A percentile compares a stretch with the other conserved stretches of the same genome.
These are phyloP conservation scores for Coemansia sp. DNA, from an alignment of 192 early-diverging fungal genomes.

Conservation along the genomic window DNA sequence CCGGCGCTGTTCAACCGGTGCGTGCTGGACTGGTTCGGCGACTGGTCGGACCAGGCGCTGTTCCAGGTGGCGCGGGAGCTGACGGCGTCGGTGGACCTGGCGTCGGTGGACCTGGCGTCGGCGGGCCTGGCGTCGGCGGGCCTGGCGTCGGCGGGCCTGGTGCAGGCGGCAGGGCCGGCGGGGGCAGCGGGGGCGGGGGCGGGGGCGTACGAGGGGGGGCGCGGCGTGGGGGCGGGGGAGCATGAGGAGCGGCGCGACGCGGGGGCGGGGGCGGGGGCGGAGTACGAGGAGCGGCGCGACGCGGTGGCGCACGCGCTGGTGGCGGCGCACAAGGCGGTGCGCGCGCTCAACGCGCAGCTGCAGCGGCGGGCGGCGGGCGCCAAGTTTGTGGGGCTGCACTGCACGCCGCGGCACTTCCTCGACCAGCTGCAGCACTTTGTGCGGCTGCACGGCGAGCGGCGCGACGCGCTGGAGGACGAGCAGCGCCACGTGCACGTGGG, in stretches of 20 bases:
- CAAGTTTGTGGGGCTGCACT: slow-evolving; percentile 61
- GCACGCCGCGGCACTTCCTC: slow-evolving; percentile 97
- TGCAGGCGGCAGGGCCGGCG: too few species aligned
- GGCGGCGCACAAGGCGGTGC: slow-evolving; percentile 86
- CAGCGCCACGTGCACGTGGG: slow-evolving; percentile 98
- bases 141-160: slow-evolving; percentile 54
- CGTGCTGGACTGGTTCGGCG: slow-evolving; percentile 99
- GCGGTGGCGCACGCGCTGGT: slow-evolving; percentile 91
- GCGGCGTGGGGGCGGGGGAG: too few species aligned
- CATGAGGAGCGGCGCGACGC: too few species aligned
- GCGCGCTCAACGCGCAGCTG: slow-evolving; percentile 81
- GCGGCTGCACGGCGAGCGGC: slow-evolving; percentile 85
- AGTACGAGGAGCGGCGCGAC: slow-evolving; percentile 61
- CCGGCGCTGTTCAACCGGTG: slow-evolving; percentile 99
- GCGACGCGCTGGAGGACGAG: slow-evolving; percentile 94
- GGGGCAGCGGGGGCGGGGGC: too few species aligned
- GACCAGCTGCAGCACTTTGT: slow-evolving; percentile 96
- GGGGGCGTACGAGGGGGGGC: too few species aligned
- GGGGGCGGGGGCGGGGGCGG: too few species aligned
- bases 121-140: slow-evolving; percentile 56
- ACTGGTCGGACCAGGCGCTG: slow-evolving; percentile 97
- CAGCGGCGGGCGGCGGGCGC: slow-evolving; percentile 67
- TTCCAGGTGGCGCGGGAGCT: slow-evolving; percentile 98
- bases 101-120: slow-evolving; percentile 55
- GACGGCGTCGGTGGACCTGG: slow-evolving; percentile 86